Base-by-base conservation (phyloP, 306 rosid genomes). In the Casuarina cunninghamiana region DNA sequence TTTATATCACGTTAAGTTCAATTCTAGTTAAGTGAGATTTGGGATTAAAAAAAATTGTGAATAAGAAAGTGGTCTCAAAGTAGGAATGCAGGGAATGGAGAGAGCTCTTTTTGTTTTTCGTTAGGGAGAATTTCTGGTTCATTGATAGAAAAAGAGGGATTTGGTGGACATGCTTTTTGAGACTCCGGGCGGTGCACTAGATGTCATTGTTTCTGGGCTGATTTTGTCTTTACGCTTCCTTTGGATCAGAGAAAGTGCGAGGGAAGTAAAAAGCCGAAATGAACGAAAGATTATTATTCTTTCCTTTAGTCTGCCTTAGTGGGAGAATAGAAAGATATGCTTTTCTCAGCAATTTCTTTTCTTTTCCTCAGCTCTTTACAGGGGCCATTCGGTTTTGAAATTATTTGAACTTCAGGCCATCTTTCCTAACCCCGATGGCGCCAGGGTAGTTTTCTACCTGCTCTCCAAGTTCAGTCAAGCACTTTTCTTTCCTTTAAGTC, bases 191-290 rank as follows among this genome's bases (percentile, higher is more conserved):
- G 13, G 51, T 67, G 73, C 43, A 66, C 48, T 54, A 69, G 54
- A 55, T 68, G 48, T 69, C 54, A 39, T 78, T 57, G 45, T 37
- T 66, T 54, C 11, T 77, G 16, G 19, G 49, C 69, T 75, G 61
- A 53, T 61, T 70, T 48, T 72, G 72, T 72, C 87, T 88, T 88
- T 88, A 83, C 84, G 79, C 88, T 86, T 88, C 82, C 86, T 77
- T 80, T 75, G 90, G 96, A 87, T 91, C 88, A 46, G 78, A 80
- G 84, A 84, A 84, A 81, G 82, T 76, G 75, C 44, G 72, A 70
- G 81, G 72, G 66, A 73, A 72, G 44, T 58, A 43, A 80, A 44
- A 82, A 78, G 76, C 74, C 46, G 70, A 54, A 84, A 80, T 74
- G 84, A 81, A 70, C 68, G 77, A 87, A 87, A 87, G 87, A 9